These are phyloP conservation scores for Lentinula lateritia DNA, from an alignment of 768 basidiomycete genomes.

Conservation along the genomic window DNA sequence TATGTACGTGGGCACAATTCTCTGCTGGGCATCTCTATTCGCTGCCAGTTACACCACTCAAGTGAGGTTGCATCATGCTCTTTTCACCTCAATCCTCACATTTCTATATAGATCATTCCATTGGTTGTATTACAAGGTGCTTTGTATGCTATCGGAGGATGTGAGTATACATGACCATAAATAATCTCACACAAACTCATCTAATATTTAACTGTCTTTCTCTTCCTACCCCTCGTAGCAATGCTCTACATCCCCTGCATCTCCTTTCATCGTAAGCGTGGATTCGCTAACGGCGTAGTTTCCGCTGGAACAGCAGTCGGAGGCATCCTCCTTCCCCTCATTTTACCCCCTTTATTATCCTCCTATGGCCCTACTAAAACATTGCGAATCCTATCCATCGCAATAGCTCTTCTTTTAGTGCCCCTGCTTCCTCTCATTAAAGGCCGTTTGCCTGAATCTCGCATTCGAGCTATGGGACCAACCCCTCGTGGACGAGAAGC, in stretches of 20 bases:
- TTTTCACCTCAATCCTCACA: neutral
- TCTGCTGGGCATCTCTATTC: slow-evolving; percentile 21
- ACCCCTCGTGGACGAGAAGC: slow-evolving; percentile 11
- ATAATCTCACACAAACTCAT: too few species aligned
- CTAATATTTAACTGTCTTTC: neutral
- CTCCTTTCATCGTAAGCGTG: slow-evolving; percentile 20
- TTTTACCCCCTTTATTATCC: slow-evolving; percentile 18
- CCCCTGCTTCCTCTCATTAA: slow-evolving; percentile 22
- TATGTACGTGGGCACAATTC: slow-evolving; percentile 17
- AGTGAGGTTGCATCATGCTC: neutral
- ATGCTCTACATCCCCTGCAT: slow-evolving; percentile 22
- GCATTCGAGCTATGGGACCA: slow-evolving; percentile 12
- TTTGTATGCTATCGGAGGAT: slow-evolving; percentile 24
- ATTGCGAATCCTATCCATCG: slow-evolving; percentile 20
- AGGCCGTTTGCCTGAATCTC: slow-evolving; percentile 18
- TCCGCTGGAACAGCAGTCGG: slow-evolving; percentile 23
- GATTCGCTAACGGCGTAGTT: slow-evolving; percentile 24
- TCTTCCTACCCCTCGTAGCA: neutral
- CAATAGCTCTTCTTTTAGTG: slow-evolving; percentile 12
- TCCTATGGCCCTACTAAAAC: slow-evolving; percentile 16
- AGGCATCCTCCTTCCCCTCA: slow-evolving; percentile 21
- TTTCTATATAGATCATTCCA: slow-evolving; percentile 13
- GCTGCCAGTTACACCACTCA: slow-evolving; percentile 19
- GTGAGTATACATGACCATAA: neutral
- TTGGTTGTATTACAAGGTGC: slow-evolving; percentile 23